Conservation (phyloP, 768 basidiomycete species). For the Pleurotus cornucopiae region DNA sequence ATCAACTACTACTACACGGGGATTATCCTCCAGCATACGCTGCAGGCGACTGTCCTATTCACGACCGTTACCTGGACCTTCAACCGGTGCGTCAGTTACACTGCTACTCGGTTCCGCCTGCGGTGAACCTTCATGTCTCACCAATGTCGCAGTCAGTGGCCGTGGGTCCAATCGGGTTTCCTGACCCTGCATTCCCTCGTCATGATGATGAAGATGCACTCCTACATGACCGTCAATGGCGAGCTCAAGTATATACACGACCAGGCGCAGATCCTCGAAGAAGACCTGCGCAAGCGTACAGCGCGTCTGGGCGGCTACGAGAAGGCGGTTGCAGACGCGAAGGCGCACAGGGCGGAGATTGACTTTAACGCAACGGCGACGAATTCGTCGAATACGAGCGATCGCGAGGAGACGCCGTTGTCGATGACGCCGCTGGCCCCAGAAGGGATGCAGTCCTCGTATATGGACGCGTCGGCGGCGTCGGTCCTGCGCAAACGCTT, state of each 20-base stretch:
- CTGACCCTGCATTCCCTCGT: slow-evolving; percentile 83
- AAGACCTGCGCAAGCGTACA: slow-evolving; percentile 41
- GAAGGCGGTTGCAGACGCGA: slow-evolving; percentile 50
- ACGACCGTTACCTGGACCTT: slow-evolving; percentile 87
- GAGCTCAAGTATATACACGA: slow-evolving; percentile 52
- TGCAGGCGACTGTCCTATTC: slow-evolving; percentile 72
- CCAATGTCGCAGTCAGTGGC: slow-evolving; percentile 69
- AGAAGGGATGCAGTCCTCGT: slow-evolving; percentile 45
- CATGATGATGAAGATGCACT: slow-evolving; percentile 96
- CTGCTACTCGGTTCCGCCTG: not conserved
- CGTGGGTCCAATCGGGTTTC: slow-evolving; percentile 95
- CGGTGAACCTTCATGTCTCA: not conserved
- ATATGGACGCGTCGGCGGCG: slow-evolving; percentile 49
- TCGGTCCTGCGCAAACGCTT: slow-evolving; percentile 57
- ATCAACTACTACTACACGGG: slow-evolving; percentile 79
- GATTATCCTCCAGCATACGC: slow-evolving; percentile 70
- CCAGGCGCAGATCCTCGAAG: slow-evolving; percentile 37
- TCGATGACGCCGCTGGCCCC: slow-evolving; percentile 38
- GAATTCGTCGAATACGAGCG: slow-evolving; percentile 19
- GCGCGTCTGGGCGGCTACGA: slow-evolving; percentile 64
- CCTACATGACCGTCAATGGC: slow-evolving; percentile 87
- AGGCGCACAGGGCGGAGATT: slow-evolving; percentile 34
- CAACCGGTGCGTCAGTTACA: slow-evolving; percentile 48
- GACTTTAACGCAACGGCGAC: slow-evolving; percentile 22
- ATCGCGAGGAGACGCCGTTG: slow-evolving; percentile 23